Conservation (phyloP, 495 filamentous ascomycete species). For the Extremus antarcticus region DNA sequence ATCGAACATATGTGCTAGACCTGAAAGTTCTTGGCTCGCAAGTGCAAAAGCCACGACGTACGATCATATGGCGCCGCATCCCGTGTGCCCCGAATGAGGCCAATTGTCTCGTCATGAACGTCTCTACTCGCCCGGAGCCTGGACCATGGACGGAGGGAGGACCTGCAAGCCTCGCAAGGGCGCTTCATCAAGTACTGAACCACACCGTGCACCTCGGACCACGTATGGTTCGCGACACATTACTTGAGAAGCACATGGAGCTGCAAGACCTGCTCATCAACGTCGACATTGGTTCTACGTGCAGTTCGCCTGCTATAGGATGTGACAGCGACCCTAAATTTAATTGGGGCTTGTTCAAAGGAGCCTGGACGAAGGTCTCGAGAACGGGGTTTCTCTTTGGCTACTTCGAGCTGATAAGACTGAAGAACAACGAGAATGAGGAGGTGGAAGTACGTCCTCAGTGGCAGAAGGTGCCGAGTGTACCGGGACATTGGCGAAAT, state of each 20-base stretch:
- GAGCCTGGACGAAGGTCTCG: neutral
- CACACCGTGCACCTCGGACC: neutral
- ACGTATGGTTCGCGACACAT: neutral
- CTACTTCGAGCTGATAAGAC: neutral
- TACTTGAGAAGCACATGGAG: neutral
- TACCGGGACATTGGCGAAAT: neutral
- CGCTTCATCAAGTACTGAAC: neutral
- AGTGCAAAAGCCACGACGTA: neutral
- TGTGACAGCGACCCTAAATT: neutral
- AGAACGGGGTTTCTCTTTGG: neutral
- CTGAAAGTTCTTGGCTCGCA: neutral
- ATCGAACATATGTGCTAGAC: conserved; percentile 1
- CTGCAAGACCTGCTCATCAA: neutral
- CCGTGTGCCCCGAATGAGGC: neutral
- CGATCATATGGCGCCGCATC: neutral
- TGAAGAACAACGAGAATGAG: neutral
- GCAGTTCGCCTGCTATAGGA: neutral
- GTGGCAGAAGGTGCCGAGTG: neutral
- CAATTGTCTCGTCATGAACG: neutral
- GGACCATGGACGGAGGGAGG: neutral
- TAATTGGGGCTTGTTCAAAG: neutral
- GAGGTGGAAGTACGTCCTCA: neutral
- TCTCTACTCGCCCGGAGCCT: neutral
- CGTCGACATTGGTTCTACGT: neutral
- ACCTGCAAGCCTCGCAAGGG: neutral